phyloP scores from a whole-genome alignment of 2,329 filamentous ascomycete species.

The Paecilomyces fulvus region DNA sequence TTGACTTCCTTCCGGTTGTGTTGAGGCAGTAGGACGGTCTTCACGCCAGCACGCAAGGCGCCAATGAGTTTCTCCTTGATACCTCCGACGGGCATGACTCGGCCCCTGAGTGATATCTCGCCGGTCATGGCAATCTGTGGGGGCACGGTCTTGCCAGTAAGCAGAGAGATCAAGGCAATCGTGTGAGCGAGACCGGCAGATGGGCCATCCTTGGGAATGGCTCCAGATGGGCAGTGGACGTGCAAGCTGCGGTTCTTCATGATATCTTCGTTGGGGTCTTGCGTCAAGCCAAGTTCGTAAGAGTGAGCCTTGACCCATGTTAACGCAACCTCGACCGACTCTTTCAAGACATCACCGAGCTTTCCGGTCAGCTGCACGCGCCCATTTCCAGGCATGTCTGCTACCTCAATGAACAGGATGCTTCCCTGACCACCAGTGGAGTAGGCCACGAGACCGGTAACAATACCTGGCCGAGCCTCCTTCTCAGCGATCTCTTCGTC shows the following conservation, averaged over 20 bases:
- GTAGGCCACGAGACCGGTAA: conserved; percentile 94
- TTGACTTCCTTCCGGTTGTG: conserved; percentile 88
- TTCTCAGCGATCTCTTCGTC: conserved; percentile 94
- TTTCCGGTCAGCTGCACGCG: conserved; percentile 93
- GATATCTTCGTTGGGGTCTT: conserved; percentile 76
- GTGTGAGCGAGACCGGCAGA: conserved; percentile 87
- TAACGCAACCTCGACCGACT: conserved; percentile 90
- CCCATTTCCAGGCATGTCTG: conserved; percentile 90
- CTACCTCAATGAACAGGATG: conserved; percentile 96
- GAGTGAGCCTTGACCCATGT: conserved; percentile 97
- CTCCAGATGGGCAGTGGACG: conserved; percentile 89
- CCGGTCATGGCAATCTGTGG: conserved; percentile 93
- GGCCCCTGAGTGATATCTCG: conserved; percentile 70
- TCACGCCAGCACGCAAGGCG: conserved; percentile 83
- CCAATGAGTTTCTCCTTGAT: conserved; percentile 99
- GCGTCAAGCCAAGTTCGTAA: conserved; percentile 76
- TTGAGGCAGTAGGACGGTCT: conserved; percentile 80
- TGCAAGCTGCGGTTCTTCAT: conserved; percentile 94
- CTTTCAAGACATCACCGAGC: conserved; percentile 91
- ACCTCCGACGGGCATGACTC: conserved; percentile 87
- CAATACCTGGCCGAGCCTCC: conserved; percentile 72
- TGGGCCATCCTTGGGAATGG: conserved; percentile 86
- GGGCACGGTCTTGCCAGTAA: conserved; percentile 76
- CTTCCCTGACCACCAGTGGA: conserved; percentile 85
- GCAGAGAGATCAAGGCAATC: conserved; percentile 83